Evolutionary conservation across 169 alveolate species (phyloP).

Genomic region (Eimeria acervulina): DNA sequence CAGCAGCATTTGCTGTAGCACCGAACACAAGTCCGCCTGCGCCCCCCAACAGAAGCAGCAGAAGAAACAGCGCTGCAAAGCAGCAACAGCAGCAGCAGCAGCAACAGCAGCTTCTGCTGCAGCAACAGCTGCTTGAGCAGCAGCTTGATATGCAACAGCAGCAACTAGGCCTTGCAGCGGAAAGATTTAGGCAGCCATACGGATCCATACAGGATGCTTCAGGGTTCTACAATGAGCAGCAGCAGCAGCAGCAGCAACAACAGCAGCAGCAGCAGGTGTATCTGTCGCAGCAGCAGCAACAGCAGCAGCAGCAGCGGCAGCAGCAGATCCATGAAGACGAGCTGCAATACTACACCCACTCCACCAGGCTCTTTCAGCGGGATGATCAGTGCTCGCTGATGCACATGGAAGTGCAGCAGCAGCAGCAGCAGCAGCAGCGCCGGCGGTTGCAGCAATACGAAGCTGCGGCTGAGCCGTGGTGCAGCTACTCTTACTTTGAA

Average conservation of each 20-base stretch:
- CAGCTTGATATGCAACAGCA: constrained; percentile 18
- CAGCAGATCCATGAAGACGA: not conserved
- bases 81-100: constrained; percentile 9
- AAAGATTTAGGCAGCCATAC: not conserved
- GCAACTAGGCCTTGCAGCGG: constrained; percentile 6
- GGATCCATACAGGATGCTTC: not conserved
- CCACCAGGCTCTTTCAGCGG: not conserved
- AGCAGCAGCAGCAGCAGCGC: constrained; percentile 8
- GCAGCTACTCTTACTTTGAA: not conserved
- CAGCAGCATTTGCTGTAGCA: constrained; percentile 48
- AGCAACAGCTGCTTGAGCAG: not conserved
- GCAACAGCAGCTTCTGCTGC: constrained; percentile 29
- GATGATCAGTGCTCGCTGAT: not conserved
- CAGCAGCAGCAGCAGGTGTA: not conserved
- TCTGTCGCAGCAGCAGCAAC: not conserved
- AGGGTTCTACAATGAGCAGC: not conserved
- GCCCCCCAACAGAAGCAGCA: not conserved
- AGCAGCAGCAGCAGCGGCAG: constrained; percentile 30
- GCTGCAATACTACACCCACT: not conserved
- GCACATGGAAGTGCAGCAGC: constrained; percentile 6
- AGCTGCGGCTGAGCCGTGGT: not conserved
- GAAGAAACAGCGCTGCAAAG: not conserved
- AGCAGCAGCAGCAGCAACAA: constrained; percentile 42
- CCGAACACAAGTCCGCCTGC: not conserved
- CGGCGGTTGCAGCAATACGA: constrained; percentile 41